phyloP scores from a whole-genome alignment of 2,329 filamentous ascomycete species.

The Fusarium anguioides region DNA sequence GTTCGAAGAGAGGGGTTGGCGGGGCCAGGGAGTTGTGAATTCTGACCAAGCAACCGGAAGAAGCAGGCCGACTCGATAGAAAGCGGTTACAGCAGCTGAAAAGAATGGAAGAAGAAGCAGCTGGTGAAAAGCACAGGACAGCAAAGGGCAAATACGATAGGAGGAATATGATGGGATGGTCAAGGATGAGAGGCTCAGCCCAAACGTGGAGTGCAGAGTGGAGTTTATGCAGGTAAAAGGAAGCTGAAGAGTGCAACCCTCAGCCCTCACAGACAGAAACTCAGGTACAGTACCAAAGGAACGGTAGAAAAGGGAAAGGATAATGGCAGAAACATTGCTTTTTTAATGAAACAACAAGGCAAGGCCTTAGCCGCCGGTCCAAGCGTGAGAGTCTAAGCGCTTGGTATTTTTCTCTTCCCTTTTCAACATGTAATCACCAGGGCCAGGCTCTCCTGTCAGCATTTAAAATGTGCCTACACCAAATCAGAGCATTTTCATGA shows the following conservation, averaged over 20 bases:
- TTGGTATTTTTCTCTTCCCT: neutral
- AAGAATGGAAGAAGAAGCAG: slow-evolving; percentile 5
- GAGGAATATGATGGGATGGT: neutral
- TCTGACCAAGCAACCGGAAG: slow-evolving; percentile 14
- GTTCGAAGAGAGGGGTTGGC: slow-evolving; percentile 11
- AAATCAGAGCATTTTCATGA: slow-evolving; percentile 21
- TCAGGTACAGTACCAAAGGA: neutral
- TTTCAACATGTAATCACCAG: slow-evolving; percentile 15
- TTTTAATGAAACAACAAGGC: neutral
- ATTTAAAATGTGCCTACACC: slow-evolving; percentile 26
- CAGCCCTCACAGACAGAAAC: neutral
- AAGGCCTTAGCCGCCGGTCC: neutral
- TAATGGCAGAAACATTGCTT: neutral
- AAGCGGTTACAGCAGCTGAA: slow-evolving; percentile 16
- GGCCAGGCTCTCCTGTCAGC: slow-evolving; percentile 30
- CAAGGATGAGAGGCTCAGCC: slow-evolving; percentile 18
- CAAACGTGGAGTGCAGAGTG: slow-evolving; percentile 35
- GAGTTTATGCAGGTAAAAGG: slow-evolving; percentile 38
- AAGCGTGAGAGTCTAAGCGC: neutral
- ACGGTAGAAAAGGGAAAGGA: neutral
- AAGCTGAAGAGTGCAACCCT: slow-evolving; percentile 10
- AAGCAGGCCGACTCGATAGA: slow-evolving; percentile 13
- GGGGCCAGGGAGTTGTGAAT: neutral
- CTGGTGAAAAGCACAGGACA: neutral
- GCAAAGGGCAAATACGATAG: neutral